Evolutionary conservation across 306 rosid species (phyloP).

Genomic region (Ammopiptanthus mongolicus): DNA sequence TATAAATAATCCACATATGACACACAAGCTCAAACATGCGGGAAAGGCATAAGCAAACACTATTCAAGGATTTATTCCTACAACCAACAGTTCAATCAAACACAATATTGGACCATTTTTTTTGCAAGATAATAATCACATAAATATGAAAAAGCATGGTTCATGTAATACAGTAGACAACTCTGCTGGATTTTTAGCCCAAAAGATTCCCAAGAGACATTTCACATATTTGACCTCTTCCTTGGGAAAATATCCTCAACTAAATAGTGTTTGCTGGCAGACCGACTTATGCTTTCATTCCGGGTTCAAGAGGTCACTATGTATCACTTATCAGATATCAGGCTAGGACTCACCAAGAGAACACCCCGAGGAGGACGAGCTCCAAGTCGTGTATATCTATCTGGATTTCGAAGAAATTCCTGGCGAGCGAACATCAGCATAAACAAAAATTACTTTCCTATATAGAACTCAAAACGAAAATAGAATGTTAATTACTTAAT

Average conservation of each 20-base stretch:
- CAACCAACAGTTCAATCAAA: not conserved
- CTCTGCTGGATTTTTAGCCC: not conserved
- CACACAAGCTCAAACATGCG: not conserved
- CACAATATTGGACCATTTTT: not conserved
- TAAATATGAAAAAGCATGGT: slow-evolving; percentile 1
- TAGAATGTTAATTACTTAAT: not conserved
- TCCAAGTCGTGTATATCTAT: slow-evolving; percentile 77
- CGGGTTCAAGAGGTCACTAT: not conserved
- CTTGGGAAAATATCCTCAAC: not conserved
- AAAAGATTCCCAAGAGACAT: slow-evolving; percentile 11
- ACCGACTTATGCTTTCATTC: not conserved
- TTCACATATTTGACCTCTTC: slow-evolving; percentile 21
- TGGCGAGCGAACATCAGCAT: slow-evolving; percentile 41
- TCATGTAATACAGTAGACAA: not conserved
- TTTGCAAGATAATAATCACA: not conserved
- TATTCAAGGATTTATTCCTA: not conserved
- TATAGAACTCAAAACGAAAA: slow-evolving; percentile 6
- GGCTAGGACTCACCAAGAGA: slow-evolving; percentile 77
- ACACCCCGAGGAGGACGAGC: slow-evolving; percentile 99
- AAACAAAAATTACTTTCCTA: slow-evolving; percentile 21
- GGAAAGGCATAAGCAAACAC: not conserved
- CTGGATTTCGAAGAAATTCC: slow-evolving; percentile 99
- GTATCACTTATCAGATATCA: not conserved
- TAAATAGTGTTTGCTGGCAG: not conserved
- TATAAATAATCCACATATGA: slow-evolving; percentile 10